Conservation (phyloP, 2,329 filamentous ascomycete genomes). For the Aspergillus sergii region DNA sequence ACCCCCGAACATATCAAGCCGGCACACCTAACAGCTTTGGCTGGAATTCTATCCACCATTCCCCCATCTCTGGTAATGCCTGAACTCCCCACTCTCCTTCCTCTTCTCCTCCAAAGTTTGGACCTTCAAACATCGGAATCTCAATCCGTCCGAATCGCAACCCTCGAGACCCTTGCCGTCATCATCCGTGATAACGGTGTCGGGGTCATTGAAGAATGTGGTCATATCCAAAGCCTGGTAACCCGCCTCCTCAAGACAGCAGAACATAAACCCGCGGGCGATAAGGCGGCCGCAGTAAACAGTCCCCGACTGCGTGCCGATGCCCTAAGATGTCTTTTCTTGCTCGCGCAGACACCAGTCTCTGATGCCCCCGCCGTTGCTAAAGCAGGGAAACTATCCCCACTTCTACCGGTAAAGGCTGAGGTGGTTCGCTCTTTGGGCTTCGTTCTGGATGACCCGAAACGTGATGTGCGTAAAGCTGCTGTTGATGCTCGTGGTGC, state of each 20-base stretch:
- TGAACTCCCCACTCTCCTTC: conserved; percentile 59
- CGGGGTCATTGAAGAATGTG: conserved; percentile 52
- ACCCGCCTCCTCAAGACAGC: conserved; percentile 57
- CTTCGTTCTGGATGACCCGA: conserved; percentile 62
- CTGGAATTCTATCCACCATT: conserved; percentile 62
- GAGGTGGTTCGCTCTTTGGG: conserved; percentile 60
- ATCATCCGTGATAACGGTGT: conserved; percentile 61
- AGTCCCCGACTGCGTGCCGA: conserved; percentile 35
- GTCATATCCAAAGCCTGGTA: conserved; percentile 61
- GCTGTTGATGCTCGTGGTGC: conserved; percentile 63
- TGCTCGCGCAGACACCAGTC: conserved; percentile 36
- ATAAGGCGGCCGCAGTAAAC: conserved; percentile 20
- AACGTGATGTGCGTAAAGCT: conserved; percentile 63
- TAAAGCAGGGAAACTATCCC: conserved; percentile 36
- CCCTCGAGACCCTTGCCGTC: conserved; percentile 60
- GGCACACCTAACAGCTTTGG: conserved; percentile 65
- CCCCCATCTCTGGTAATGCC: conserved; percentile 62
- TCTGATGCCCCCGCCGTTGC: conserved; percentile 27
- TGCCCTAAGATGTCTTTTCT: conserved; percentile 41
- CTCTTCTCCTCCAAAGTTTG: conserved; percentile 64
- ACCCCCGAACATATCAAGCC: conserved; percentile 50
- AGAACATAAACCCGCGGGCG: conserved; percentile 23
- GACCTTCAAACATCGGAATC: conserved; percentile 54
- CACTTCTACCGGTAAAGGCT: conserved; percentile 59
- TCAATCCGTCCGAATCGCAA: conserved; percentile 60